Conservation (phyloP, 371 early-diverging fungal species). For the Actinomortierella ambigua region DNA sequence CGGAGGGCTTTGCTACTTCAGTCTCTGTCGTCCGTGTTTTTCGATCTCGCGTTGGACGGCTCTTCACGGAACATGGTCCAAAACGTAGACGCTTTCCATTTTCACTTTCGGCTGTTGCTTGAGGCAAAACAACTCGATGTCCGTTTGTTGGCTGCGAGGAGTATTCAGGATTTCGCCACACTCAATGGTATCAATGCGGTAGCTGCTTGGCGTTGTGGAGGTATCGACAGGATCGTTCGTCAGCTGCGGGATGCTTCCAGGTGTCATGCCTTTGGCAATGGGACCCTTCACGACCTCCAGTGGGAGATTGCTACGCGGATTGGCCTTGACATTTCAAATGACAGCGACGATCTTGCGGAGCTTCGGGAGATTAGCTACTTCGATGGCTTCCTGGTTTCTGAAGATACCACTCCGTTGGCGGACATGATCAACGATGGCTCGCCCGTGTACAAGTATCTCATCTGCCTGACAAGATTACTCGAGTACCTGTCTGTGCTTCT, state of each 20-base stretch:
- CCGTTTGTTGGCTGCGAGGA: constrained; percentile 42
- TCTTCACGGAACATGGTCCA: constrained; percentile 44
- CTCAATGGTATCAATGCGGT: constrained; percentile 47
- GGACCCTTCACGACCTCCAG: constrained; percentile 19
- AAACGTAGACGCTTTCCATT: constrained; percentile 43
- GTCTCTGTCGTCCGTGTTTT: constrained; percentile 41
- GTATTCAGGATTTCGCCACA: constrained; percentile 44
- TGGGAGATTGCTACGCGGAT: constrained; percentile 22
- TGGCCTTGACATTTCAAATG: constrained; percentile 18
- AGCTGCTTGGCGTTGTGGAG: constrained; percentile 47
- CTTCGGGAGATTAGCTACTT: constrained; percentile 24
- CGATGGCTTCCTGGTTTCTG: constrained; percentile 36
- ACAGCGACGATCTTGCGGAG: not conserved
- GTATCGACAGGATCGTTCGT: constrained; percentile 35
- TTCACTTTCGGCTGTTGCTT: constrained; percentile 39
- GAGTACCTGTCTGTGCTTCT: constrained; percentile 49
- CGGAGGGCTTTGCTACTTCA: constrained; percentile 10
- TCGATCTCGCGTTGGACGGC: constrained; percentile 42
- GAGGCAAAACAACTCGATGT: constrained; percentile 44
- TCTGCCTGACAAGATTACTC: constrained; percentile 38
- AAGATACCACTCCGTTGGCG: constrained; percentile 37
- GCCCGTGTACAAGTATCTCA: constrained; percentile 42
- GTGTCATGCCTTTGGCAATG: not conserved
- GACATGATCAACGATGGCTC: constrained; percentile 42
- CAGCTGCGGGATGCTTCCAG: constrained; percentile 15